These are phyloP conservation scores for Malus hybrid DNA, from an alignment of 331 rosid species.

Conservation along the genomic window DNA sequence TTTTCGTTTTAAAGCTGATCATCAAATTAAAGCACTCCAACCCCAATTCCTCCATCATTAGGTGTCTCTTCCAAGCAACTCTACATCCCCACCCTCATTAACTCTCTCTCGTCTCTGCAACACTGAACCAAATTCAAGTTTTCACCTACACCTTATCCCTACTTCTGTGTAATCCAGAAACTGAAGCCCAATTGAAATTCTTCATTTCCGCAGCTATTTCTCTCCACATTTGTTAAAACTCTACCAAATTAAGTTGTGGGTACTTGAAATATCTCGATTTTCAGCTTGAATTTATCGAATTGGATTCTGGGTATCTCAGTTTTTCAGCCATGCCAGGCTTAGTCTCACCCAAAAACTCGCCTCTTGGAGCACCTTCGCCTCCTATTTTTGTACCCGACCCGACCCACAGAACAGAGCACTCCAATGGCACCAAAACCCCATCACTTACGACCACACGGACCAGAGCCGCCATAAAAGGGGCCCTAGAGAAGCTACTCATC, in stretches of 20 bases:
- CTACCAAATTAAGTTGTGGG: background rate
- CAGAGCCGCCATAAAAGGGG: constrained; percentile 28
- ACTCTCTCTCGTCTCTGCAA: background rate
- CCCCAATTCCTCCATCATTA: constrained; percentile 35
- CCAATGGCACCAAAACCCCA: constrained; percentile 29
- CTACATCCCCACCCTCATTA: constrained; percentile 20
- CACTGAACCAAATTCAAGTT: background rate
- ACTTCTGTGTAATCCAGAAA: background rate
- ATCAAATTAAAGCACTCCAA: constrained; percentile 49
- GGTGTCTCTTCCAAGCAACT: constrained; percentile 56
- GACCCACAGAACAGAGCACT: constrained; percentile 14
- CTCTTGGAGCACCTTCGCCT: constrained; percentile 19
- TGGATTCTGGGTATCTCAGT: background rate
- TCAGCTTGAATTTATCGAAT: background rate
- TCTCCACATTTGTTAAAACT: background rate
- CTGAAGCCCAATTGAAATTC: background rate
- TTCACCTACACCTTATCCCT: background rate
- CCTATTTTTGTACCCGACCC: constrained; percentile 35
- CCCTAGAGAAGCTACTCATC: constrained; percentile 2
- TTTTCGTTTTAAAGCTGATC: constrained; percentile 49
- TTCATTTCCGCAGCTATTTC: background rate
- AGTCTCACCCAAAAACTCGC: constrained; percentile 32
- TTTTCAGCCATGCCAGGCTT: constrained; percentile 56
- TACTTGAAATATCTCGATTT: background rate
- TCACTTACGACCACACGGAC: constrained; percentile 62